These are phyloP conservation scores for Xylaria castorea DNA, from an alignment of 495 filamentous ascomycete species.

Conservation along the genomic window DNA sequence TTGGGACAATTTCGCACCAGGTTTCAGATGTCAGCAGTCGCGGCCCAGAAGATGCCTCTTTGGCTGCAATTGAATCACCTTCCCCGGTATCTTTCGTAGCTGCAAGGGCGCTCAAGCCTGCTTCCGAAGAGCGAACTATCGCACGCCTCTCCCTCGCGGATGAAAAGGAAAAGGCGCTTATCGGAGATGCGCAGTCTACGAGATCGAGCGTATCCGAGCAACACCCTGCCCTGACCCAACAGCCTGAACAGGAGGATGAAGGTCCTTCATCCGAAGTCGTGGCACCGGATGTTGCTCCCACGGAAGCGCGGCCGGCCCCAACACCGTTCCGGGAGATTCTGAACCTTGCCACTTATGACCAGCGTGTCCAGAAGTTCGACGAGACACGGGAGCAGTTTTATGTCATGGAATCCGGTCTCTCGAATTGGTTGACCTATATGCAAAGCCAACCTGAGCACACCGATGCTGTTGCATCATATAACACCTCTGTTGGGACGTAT, in stretches of 20 bases:
- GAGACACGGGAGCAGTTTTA: conserved; percentile 74
- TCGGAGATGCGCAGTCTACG: conserved; percentile 40
- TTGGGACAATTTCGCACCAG: conserved; percentile 42
- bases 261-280: conserved; percentile 32
- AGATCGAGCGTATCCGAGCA: conserved; percentile 42
- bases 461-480: conserved; percentile 1
- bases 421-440: conserved; percentile 70
- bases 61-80: conserved; percentile 39
- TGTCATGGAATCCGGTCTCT: conserved; percentile 72
- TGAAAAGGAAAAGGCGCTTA: conserved; percentile 54
- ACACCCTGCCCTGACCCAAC: conserved; percentile 45
- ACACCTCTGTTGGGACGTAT: conserved; percentile 18
- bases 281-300: conserved; percentile 50
- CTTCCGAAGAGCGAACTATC: conserved; percentile 19
- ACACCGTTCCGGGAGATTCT: conserved; percentile 74
- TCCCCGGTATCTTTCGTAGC: conserved; percentile 44
- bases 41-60: conserved; percentile 34
- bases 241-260: conserved; percentile 21
- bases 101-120: conserved; percentile 22
- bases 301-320: neutral
- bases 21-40: conserved; percentile 45
- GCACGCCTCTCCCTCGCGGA: conserved; percentile 49
- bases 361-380: conserved; percentile 74
- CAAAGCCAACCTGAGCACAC: conserved; percentile 45
- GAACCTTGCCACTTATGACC: conserved; percentile 61